A percentile compares a stretch with the other conserved stretches of the same genome.
These are phyloP conservation scores for Diaporthe citri DNA, from an alignment of 2,329 filamentous ascomycete species.

Conservation along the genomic window DNA sequence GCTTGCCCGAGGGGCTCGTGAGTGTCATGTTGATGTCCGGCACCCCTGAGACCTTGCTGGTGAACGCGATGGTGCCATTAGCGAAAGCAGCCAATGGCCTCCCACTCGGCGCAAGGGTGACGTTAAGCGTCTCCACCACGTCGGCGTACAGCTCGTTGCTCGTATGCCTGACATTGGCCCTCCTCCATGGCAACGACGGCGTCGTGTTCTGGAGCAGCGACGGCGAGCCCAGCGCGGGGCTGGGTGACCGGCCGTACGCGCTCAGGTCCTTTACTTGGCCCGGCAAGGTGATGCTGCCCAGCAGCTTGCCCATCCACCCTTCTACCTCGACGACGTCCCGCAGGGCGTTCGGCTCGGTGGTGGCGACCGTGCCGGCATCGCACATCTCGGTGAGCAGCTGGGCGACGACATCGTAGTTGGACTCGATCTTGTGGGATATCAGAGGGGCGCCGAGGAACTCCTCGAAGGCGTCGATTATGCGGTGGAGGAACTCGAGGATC, in stretches of 20 bases:
- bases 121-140: slow-evolving; percentile 88
- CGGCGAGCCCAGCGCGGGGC: slow-evolving; percentile 26
- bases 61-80: slow-evolving; percentile 94
- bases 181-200: slow-evolving; percentile 83
- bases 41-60: slow-evolving; percentile 92
- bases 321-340: slow-evolving; percentile 93
- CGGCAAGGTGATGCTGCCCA: slow-evolving; percentile 88
- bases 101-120: slow-evolving; percentile 91
- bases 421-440: slow-evolving; percentile 87
- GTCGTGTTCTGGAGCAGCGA: slow-evolving; percentile 51
- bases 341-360: slow-evolving; percentile 93
- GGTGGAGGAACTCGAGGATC: slow-evolving; percentile 93
- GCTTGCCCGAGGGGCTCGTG: slow-evolving; percentile 83
- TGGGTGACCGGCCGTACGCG: slow-evolving; percentile 35
- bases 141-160: slow-evolving; percentile 98
- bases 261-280: slow-evolving; percentile 53
- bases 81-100: slow-evolving; percentile 87
- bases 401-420: slow-evolving; percentile 91
- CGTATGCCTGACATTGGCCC: slow-evolving; percentile 92
- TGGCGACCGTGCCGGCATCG: slow-evolving; percentile 88
- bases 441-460: slow-evolving; percentile 93
- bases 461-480: slow-evolving; percentile 91
- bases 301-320: slow-evolving; percentile 87
- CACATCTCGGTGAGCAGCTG: slow-evolving; percentile 97
- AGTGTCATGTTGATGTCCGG: slow-evolving; percentile 89